These are phyloP conservation scores for Chlamydomonas schloesseri DNA, from an alignment of 139 green algal genomes.

Conservation along the genomic window DNA sequence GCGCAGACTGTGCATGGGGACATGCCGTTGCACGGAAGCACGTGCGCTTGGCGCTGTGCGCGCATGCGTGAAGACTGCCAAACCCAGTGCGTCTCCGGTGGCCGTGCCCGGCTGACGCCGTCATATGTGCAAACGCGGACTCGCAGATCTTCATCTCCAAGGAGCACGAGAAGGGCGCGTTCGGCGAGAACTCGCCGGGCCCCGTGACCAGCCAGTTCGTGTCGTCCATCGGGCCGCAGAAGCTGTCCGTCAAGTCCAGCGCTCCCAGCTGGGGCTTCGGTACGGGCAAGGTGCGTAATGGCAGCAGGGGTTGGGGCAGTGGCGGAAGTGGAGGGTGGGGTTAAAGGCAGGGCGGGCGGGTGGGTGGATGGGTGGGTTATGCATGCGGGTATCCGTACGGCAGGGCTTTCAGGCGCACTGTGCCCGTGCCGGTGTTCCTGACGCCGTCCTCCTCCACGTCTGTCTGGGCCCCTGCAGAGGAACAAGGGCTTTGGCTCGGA, in stretches of 20 bases:
- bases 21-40: too few species aligned
- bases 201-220: slow-evolving; percentile 57
- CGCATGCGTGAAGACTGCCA: too few species aligned
- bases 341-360: neutral
- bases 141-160: neutral
- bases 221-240: slow-evolving; percentile 60
- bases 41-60: too few species aligned
- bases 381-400: too few species aligned
- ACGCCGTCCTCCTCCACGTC: neutral
- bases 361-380: neutral
- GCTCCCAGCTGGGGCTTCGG: slow-evolving; percentile 75
- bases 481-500: slow-evolving; percentile 27
- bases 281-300: slow-evolving; percentile 56
- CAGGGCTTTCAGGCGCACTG: too few species aligned
- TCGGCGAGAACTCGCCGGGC: slow-evolving; percentile 64
- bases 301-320: too few species aligned
- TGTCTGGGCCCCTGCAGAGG: slow-evolving; percentile 11
- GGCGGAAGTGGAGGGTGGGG: neutral
- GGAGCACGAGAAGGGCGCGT: slow-evolving; percentile 76
- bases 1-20: too few species aligned
- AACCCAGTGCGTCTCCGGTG: too few species aligned
- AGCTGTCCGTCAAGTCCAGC: slow-evolving; percentile 62
- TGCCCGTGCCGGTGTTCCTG: neutral
- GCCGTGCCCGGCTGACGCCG: too few species aligned
- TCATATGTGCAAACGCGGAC: too few species aligned